Percentiles rank a stretch among this genome's conserved stretches.
Conservation (phyloP, 768 basidiomycete genomes). For the Lactifluus hygrophoroides region DNA sequence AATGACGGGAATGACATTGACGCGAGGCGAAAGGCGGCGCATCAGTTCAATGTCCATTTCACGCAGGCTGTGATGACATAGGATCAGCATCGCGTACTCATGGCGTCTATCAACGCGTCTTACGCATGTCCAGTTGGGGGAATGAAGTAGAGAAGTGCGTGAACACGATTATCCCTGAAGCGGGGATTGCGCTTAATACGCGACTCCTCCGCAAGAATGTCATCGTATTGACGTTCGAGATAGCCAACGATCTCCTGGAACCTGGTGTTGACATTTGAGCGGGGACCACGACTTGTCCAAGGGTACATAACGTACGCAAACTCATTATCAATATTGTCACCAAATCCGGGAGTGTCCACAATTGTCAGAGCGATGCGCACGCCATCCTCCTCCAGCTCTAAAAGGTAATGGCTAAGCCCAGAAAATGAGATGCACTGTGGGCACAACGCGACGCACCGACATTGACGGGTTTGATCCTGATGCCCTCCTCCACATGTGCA, state of each 20-base stretch:
- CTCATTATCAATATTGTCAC: conserved; percentile 98
- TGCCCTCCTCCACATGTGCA: conserved; percentile 92
- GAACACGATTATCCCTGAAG: conserved; percentile 96
- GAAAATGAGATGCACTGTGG: not conserved
- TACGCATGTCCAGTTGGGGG: conserved; percentile 97
- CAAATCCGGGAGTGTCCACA: conserved; percentile 98
- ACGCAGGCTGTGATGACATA: conserved; percentile 48
- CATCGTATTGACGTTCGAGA: conserved; percentile 98
- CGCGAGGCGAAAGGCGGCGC: conserved; percentile 94
- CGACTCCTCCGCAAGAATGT: conserved; percentile 96
- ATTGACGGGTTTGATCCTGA: conserved; percentile 89
- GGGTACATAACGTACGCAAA: conserved; percentile 62
- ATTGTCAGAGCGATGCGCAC: conserved; percentile 97
- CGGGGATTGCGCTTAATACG: conserved; percentile 99
- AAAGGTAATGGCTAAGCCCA: not conserved
- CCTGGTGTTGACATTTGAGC: conserved; percentile 33
- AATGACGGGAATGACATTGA: conserved; percentile 97
- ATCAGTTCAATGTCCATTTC: conserved; percentile 99
- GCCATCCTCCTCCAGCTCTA: conserved; percentile 97
- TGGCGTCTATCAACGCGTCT: conserved; percentile 24
- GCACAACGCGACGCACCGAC: conserved; percentile 54
- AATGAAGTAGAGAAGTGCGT: conserved; percentile 96
- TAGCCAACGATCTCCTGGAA: conserved; percentile 96
- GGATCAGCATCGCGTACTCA: not conserved
- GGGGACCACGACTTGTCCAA: not conserved